These are phyloP conservation scores for Psophocarpus tetragonolobus DNA, from an alignment of 306 rosid species.

Conservation along the genomic window DNA sequence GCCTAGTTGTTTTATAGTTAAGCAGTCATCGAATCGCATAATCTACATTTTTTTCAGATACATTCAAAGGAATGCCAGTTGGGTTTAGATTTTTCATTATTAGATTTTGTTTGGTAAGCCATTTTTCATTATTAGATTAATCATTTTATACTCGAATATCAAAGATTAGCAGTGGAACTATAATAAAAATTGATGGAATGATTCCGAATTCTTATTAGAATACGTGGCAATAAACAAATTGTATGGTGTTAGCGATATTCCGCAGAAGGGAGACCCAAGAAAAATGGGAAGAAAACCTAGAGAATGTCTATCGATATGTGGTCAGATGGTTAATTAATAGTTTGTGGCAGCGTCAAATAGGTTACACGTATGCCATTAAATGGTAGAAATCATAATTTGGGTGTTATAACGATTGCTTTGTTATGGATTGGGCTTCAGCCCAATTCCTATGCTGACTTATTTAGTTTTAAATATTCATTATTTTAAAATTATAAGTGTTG, in stretches of 20 bases:
- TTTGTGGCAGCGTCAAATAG: neutral
- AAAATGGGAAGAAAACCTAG: slow-evolving; percentile 37
- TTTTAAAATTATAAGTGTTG: too few species aligned
- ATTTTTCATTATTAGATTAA: slow-evolving; percentile 37
- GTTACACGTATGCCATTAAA: neutral
- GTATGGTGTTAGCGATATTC: slow-evolving; percentile 49
- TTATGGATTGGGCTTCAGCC: neutral
- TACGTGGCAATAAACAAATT: slow-evolving; percentile 19
- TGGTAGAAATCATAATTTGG: neutral
- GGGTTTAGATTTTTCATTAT: slow-evolving; percentile 44
- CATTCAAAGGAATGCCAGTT: slow-evolving; percentile 67
- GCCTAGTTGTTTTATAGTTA: slow-evolving; percentile 38
- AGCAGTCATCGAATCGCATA: slow-evolving; percentile 49
- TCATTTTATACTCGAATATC: slow-evolving; percentile 23
- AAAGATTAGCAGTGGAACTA: slow-evolving; percentile 32
- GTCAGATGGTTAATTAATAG: slow-evolving; percentile 34
- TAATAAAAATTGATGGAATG: slow-evolving; percentile 23
- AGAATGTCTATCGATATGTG: slow-evolving; percentile 61
- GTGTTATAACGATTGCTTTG: neutral
- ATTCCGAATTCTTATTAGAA: slow-evolving; percentile 20
- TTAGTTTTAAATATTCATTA: too few species aligned
- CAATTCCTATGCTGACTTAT: neutral
- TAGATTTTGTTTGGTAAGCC: too few species aligned
- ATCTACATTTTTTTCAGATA: slow-evolving; percentile 50
- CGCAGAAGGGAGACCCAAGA: slow-evolving; percentile 43